Evolutionary conservation across 169 alveolate genomes (phyloP).

Genomic region (Eimeria tenella): DNA sequence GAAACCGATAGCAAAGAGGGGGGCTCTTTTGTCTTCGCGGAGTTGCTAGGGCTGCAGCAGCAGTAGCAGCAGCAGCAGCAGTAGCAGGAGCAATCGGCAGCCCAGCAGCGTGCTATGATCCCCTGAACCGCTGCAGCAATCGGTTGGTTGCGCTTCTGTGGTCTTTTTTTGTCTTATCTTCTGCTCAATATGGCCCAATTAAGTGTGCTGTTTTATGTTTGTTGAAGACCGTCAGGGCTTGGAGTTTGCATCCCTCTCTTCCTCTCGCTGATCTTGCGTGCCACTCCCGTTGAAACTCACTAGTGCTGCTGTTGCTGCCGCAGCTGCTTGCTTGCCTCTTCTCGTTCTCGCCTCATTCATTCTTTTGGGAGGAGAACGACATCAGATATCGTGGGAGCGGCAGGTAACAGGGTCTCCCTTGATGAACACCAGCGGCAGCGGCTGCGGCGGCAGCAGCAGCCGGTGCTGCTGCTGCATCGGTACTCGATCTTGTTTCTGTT

Average conservation of each 20-base stretch:
- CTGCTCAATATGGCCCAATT: slow-evolving; percentile 11
- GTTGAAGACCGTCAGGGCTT: neutral
- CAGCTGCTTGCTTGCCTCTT: neutral
- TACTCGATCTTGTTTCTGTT: neutral
- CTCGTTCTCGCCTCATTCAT: neutral
- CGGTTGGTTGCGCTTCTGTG: neutral
- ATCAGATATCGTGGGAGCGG: slow-evolving; percentile 4
- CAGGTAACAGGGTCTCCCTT: slow-evolving; percentile 5
- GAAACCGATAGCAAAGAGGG: neutral
- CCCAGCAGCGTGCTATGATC: slow-evolving; percentile 46
- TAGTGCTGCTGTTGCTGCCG: slow-evolving; percentile 32
- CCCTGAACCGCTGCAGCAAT: slow-evolving; percentile 45
- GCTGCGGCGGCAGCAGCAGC: slow-evolving; percentile 54
- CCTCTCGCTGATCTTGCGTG: slow-evolving; percentile 5
- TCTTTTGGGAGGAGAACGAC: slow-evolving; percentile 34
- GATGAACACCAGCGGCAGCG: slow-evolving; percentile 7
- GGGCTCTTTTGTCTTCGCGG: neutral
- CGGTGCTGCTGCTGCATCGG: slow-evolving; percentile 46
- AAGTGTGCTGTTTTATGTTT: slow-evolving; percentile 37
- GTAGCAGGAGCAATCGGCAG: slow-evolving; percentile 44
- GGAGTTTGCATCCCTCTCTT: neutral
- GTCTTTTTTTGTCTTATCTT: slow-evolving; percentile 11
- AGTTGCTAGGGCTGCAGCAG: slow-evolving; percentile 8
- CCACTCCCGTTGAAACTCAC: slow-evolving; percentile 5
- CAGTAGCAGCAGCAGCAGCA: slow-evolving; percentile 24